Evolutionary conservation across 768 basidiomycete genomes (phyloP).

Genomic region (Mycena albidolilacea): DNA sequence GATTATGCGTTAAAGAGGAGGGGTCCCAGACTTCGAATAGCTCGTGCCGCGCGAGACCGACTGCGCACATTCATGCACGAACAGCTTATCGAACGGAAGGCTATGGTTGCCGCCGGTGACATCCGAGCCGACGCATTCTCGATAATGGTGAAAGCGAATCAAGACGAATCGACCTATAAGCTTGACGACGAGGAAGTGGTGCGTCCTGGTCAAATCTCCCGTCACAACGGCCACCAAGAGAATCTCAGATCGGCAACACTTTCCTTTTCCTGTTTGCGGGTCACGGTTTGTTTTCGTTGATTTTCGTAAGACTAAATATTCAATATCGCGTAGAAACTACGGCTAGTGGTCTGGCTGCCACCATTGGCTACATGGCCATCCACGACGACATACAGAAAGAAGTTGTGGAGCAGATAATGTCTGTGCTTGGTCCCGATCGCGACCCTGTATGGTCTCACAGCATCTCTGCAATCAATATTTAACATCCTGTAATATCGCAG

Average conservation of each 20-base stretch:
- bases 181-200: slow-evolving; percentile 60
- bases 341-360: slow-evolving; percentile 63
- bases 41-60: slow-evolving; percentile 49
- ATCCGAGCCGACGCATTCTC: slow-evolving; percentile 55
- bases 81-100: slow-evolving; percentile 53
- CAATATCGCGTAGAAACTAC: slow-evolving; percentile 59
- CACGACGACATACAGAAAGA: slow-evolving; percentile 65
- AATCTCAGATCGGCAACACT: slow-evolving; percentile 64
- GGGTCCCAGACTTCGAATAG: slow-evolving; percentile 45
- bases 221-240: neutral
- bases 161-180: slow-evolving; percentile 53
- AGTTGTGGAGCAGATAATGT: slow-evolving; percentile 60
- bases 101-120: slow-evolving; percentile 42
- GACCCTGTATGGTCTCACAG: slow-evolving; percentile 48
- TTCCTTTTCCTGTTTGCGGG: slow-evolving; percentile 71
- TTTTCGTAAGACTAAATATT: neutral
- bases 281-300: slow-evolving; percentile 57
- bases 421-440: slow-evolving; percentile 52
- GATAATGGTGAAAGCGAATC: slow-evolving; percentile 62
- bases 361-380: slow-evolving; percentile 61
- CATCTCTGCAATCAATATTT: neutral
- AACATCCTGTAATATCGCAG: slow-evolving; percentile 15
- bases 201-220: slow-evolving; percentile 18
- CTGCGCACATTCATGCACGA: slow-evolving; percentile 55
- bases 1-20: neutral